Evolutionary conservation across 1,284 basidiomycete species (phyloP).

Genomic region (Moesziomyces sp.): DNA sequence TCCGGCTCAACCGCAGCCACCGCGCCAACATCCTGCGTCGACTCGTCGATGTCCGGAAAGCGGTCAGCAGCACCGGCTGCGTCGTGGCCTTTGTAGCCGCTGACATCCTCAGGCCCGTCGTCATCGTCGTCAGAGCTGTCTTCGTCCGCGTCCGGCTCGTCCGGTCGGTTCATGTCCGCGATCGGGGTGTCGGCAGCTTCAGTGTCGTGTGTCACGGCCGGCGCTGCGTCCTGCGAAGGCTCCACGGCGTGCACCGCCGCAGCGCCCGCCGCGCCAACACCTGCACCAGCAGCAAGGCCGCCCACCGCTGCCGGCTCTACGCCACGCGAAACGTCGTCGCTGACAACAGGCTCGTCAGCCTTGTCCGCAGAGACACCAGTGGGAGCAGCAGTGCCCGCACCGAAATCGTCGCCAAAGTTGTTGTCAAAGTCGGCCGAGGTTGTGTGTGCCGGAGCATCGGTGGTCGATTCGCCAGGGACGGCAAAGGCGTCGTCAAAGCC

Average conservation of each 20-base stretch:
- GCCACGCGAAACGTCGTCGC: constrained; percentile 26
- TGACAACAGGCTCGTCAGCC: constrained; percentile 34
- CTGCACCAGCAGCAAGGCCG: constrained; percentile 16
- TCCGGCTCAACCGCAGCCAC: not conserved
- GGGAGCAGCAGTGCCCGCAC: constrained; percentile 21
- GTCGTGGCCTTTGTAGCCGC: constrained; percentile 32
- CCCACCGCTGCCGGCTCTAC: constrained; percentile 19
- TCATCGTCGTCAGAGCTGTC: constrained; percentile 58
- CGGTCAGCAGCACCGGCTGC: constrained; percentile 31
- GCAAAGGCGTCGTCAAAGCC: constrained; percentile 75
- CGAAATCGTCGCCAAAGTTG: constrained; percentile 66
- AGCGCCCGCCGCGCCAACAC: constrained; percentile 12
- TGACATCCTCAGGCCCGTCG: constrained; percentile 57
- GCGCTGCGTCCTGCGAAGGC: constrained; percentile 11
- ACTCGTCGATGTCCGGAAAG: constrained; percentile 30
- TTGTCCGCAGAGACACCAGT: constrained; percentile 2
- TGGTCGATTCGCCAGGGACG: constrained; percentile 57
- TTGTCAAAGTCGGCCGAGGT: constrained; percentile 47
- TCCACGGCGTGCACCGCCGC: constrained; percentile 12
- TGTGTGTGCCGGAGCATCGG: constrained; percentile 43
- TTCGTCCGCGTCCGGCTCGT: constrained; percentile 48
- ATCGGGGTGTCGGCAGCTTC: constrained; percentile 19
- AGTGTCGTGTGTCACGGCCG: not conserved
- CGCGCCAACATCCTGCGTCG: not conserved
- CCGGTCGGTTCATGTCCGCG: constrained; percentile 38